Evolutionary conservation across 805 yeast genomes (phyloP), one percentile per base, ranked within the genome.

Genomic region (Aciculoconidium aculeatum): DNA sequence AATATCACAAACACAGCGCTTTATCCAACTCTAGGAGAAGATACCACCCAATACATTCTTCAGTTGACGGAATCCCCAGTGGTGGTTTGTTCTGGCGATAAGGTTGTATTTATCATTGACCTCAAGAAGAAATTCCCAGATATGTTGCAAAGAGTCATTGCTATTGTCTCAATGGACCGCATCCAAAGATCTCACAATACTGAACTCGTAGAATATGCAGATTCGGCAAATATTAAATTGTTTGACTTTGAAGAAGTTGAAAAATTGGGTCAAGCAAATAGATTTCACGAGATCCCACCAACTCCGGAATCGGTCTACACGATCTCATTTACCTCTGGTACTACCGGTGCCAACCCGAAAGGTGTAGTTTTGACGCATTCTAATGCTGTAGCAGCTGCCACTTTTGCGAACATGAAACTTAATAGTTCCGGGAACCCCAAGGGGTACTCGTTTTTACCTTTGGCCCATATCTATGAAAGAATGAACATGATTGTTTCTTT

Each of bases 261-360:
- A 20, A 36, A 44, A 13, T 45, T 57, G 24, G 67, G 80, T 20
- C 34, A 75, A 71, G 28, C 45, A 40, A 37, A 49, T 29, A 55
- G 55, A 5, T 23, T 44, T 12, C 32, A 34, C 1, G 45, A 42
- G 28, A 41, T 53, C 11, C 47, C 52, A 14, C 66, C 67, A 7
- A 41, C 41, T 25, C 47, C 55, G 12, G 58, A 61, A 8, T 40
- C 65, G 8, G 37, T 54, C 14, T 61, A 53, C 40, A 63, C 70
- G 13, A 61, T 65, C 17, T 59, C 65, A 12, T 65, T 67, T 34
- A 59, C 70, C 25, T 80, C 83, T 5, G 68, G 73, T 23, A 77
- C 85, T 13, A 76, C 83, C n/a, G 88, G 92, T 32, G 71, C 77
- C 23, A 44, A 54, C 31, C 85, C 90, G 37, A 83, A 82, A 60